Evolutionary conservation across 1,284 basidiomycete genomes (phyloP), one percentile per base, ranked within the genome.

Genomic region (Sphagnurus paluster): DNA sequence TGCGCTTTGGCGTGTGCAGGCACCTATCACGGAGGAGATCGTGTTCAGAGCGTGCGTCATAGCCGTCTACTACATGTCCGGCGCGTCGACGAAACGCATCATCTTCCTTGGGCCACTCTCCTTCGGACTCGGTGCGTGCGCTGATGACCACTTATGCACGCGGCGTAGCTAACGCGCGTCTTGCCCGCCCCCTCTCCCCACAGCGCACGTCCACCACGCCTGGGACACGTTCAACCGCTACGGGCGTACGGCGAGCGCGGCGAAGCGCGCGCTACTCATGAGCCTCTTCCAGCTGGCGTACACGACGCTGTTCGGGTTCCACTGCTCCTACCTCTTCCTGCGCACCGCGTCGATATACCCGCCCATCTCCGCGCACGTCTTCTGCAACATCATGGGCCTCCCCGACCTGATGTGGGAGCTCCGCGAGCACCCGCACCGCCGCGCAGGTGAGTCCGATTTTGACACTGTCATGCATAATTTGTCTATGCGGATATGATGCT

Each of bases 371-470:
- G 80, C 90, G 0, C 96, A 99, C 65, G 70, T 89, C 2, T 93
- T 94, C 60, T 98, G 96, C 72, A 99, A 99, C 62, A 62, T 89
- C 36, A 95, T 98, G 92, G 95, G 95, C 1, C 57, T 95, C n/a
- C 93, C 93, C 1, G 60, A 67, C 39, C 51, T 71, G n/a, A 44
- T 39, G 0, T 57, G 55, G 23, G 70, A 74, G 45, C 46, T 73
- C 40, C 42, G 45, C 25, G 53, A 45, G 23, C 67, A 62, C 39
- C 65, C 62, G 0, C 46, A 55, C 7, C 56, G 55, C 26, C 63
- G 54, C 35, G 57, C 46, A 42, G 51, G 71, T 76, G 38, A 50
- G 63, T 49, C 26, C n/a, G n/a, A n/a, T 44, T 26, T n/a, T 17
- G 21, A 7, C 16, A 16, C 30, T 37, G 8, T 26, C 17, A n/a